Percentiles rank a stretch among this genome's conserved stretches.
phyloP scores from a whole-genome alignment of 257 asterid genomes.

The Petrea volubilis region DNA sequence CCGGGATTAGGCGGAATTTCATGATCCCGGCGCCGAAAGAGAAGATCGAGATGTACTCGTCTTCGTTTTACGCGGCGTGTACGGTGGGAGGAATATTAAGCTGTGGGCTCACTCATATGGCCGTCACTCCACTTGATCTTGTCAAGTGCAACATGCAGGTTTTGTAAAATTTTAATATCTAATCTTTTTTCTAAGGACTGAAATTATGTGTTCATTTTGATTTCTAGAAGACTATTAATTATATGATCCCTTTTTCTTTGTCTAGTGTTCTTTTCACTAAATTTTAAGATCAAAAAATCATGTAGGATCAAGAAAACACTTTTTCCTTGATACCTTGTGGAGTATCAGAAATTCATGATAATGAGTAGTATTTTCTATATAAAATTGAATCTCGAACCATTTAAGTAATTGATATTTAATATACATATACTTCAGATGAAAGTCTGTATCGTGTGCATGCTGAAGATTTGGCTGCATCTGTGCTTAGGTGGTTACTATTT shows the following conservation, averaged over 20 bases:
- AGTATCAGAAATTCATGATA: no score
- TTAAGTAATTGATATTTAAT: no score
- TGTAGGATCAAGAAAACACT: background rate
- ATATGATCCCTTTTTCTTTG: background rate
- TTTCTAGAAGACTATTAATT: background rate
- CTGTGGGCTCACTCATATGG: constrained; percentile 78
- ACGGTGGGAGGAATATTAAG: constrained; percentile 66
- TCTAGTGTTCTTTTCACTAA: no score
- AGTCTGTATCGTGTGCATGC: background rate
- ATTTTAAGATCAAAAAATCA: background rate
- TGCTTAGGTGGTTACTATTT: background rate
- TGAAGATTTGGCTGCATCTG: background rate
- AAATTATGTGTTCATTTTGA: no score
- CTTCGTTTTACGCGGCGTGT: constrained; percentile 68
- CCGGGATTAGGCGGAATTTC: constrained; percentile 26
- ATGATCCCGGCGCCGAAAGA: constrained; percentile 65
- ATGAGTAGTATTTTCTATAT: no score
- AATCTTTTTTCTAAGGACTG: background rate
- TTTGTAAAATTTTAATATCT: background rate
- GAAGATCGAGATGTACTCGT: constrained; percentile 60
- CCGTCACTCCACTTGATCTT: constrained; percentile 89
- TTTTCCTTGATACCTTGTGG: background rate
- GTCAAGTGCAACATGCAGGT: constrained; percentile 97
- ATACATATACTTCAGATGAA: no score
- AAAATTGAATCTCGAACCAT: no score